Conservation (phyloP, 106 monocot genomes). For the Vanilla planifolia region DNA sequence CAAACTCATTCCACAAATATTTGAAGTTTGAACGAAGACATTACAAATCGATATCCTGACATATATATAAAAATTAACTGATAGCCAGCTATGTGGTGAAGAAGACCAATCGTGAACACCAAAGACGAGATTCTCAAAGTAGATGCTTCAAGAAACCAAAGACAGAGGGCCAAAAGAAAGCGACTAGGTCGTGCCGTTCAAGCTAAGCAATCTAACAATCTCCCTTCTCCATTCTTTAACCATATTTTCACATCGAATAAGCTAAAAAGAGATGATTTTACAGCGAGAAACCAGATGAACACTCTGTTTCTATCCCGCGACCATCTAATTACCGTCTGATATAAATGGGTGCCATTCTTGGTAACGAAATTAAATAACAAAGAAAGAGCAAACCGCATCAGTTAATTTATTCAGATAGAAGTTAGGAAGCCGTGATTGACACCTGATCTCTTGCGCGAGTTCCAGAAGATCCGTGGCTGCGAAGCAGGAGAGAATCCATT, state of each 20-base stretch:
- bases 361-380: no score
- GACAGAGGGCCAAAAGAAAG: background rate
- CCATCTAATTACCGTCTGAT: no score
- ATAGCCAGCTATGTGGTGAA: background rate
- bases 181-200: constrained; percentile 3
- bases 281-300: background rate
- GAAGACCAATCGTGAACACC: background rate
- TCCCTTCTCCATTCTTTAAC: background rate
- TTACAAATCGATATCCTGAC: no score
- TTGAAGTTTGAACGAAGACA: no score
- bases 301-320: no score
- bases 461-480: constrained; percentile 61
- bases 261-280: background rate
- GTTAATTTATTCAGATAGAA: background rate
- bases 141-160: constrained; percentile 2
- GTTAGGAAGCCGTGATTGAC: background rate
- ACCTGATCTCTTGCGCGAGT: constrained; percentile 82
- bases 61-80: background rate
- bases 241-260: background rate
- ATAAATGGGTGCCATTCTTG: no score
- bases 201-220: constrained; percentile 3
- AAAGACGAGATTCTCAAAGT: background rate
- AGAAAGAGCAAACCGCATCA: background rate
- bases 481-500: constrained; percentile 37
- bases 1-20: no score